phyloP scores from a whole-genome alignment of 2,329 filamentous ascomycete species.

The Endoconidiophora laricicola region DNA sequence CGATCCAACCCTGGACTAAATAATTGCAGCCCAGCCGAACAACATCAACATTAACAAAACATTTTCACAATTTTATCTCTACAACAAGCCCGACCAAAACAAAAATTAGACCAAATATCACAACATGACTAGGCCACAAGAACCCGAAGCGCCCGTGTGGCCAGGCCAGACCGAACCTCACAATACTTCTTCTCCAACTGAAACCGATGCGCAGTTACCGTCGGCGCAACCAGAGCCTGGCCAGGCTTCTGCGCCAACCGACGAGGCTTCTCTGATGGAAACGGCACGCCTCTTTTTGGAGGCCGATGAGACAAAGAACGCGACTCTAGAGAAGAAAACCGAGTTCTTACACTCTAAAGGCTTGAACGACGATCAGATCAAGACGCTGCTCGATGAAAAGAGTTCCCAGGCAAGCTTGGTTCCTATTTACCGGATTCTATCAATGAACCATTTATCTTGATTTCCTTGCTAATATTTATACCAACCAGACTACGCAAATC shows the following conservation, averaged over 20 bases:
- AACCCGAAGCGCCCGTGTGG: background rate
- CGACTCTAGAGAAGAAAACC: conserved; percentile 54
- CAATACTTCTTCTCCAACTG: too few species aligned
- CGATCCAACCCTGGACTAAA: too few species aligned
- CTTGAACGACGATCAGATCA: conserved; percentile 48
- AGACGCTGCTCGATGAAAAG: conserved; percentile 36
- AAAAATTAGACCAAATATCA: background rate
- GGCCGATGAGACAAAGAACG: conserved; percentile 53
- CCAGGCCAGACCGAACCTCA: too few species aligned
- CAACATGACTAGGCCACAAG: background rate
- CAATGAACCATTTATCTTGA: background rate
- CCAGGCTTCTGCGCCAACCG: background rate
- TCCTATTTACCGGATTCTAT: background rate
- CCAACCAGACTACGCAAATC: background rate
- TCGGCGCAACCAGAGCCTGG: background rate
- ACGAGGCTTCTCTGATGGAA: conserved; percentile 24
- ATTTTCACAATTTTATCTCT: background rate
- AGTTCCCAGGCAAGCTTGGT: background rate
- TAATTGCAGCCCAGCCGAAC: too few species aligned
- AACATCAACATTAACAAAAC: too few species aligned
- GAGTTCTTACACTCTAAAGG: conserved; percentile 67
- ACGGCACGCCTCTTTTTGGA: conserved; percentile 62
- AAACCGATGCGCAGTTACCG: background rate
- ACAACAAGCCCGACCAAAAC: background rate
- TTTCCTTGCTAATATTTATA: background rate